Evolutionary conservation across 805 yeast species (phyloP).

Genomic region (Barnettozyma vustinii): DNA sequence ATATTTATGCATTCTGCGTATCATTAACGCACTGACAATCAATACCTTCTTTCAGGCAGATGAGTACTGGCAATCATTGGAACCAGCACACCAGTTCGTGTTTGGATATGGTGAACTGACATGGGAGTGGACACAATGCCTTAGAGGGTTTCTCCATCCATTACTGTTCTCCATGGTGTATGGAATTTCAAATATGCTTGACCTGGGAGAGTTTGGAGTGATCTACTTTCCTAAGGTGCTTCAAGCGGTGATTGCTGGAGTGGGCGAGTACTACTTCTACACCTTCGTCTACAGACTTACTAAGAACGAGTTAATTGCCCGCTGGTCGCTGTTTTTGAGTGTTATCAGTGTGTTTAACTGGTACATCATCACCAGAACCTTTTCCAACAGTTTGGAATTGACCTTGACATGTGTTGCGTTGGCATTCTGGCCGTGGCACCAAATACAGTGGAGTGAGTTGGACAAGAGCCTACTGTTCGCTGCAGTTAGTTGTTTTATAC

Average conservation of each 20-base stretch:
- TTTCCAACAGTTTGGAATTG: constrained; percentile 80
- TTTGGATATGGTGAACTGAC: constrained; percentile 81
- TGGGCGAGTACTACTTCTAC: constrained; percentile 62
- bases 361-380: constrained; percentile 75
- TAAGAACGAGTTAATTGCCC: constrained; percentile 31
- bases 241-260: constrained; percentile 64
- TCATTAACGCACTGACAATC: constrained; percentile 57
- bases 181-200: constrained; percentile 28
- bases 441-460: constrained; percentile 20
- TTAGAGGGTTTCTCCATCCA: constrained; percentile 81
- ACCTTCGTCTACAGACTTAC: constrained; percentile 37
- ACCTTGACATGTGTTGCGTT: constrained; percentile 62
- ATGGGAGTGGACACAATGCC: constrained; percentile 87
- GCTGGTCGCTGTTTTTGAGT: constrained; percentile 43
- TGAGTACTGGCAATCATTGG: constrained; percentile 89
- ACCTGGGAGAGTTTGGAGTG: constrained; percentile 36
- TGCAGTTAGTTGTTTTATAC: constrained; percentile 55
- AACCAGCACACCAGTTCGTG: constrained; percentile 77
- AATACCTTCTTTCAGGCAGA: constrained; percentile 91
- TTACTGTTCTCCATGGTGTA: constrained; percentile 52
- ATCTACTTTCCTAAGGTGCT: constrained; percentile 55
- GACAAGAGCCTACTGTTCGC: constrained; percentile 45
- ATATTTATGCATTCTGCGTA: constrained; percentile 38
- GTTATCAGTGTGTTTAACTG: constrained; percentile 73
- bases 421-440: constrained; percentile 66